phyloP scores from a whole-genome alignment of 1,284 basidiomycete species.

The Fomitiporia mediterranea region DNA sequence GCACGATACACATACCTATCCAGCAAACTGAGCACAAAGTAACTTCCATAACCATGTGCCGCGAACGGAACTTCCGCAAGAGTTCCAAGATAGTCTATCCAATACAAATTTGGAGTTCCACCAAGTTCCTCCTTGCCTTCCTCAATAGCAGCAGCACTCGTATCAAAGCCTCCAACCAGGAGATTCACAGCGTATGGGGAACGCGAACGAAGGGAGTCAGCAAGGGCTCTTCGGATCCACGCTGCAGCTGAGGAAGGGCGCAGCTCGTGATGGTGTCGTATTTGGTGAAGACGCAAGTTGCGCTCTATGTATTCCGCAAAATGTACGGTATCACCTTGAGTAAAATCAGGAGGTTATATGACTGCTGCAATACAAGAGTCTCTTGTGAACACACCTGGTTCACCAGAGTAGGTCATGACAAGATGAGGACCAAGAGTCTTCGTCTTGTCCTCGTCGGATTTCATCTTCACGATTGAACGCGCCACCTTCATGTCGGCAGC shows the following conservation, averaged over 20 bases:
- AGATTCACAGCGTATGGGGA: constrained; percentile 91
- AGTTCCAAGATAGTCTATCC: constrained; percentile 96
- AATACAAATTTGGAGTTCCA: constrained; percentile 77
- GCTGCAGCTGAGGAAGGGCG: constrained; percentile 88
- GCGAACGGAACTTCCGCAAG: constrained; percentile 87
- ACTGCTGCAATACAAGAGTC: neutral
- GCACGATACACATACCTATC: constrained; percentile 73
- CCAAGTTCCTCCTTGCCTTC: constrained; percentile 19
- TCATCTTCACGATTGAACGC: constrained; percentile 96
- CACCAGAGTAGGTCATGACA: constrained; percentile 93
- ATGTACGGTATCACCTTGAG: constrained; percentile 88
- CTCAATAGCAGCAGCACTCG: constrained; percentile 35
- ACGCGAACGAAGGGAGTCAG: constrained; percentile 84
- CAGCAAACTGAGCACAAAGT: constrained; percentile 89
- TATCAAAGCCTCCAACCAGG: constrained; percentile 90
- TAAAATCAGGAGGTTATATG: neutral
- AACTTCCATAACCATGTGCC: constrained; percentile 93
- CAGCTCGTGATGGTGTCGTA: constrained; percentile 87
- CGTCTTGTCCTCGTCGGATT: constrained; percentile 96
- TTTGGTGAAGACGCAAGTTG: constrained; percentile 94
- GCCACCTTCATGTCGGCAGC: constrained; percentile 89
- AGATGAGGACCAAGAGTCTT: constrained; percentile 88
- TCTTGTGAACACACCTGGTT: constrained; percentile 62
- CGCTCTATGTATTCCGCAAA: constrained; percentile 97
- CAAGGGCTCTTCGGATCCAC: constrained; percentile 91